Evolutionary conservation across 805 yeast genomes (phyloP).

Genomic region (Komagataella pastoris): DNA sequence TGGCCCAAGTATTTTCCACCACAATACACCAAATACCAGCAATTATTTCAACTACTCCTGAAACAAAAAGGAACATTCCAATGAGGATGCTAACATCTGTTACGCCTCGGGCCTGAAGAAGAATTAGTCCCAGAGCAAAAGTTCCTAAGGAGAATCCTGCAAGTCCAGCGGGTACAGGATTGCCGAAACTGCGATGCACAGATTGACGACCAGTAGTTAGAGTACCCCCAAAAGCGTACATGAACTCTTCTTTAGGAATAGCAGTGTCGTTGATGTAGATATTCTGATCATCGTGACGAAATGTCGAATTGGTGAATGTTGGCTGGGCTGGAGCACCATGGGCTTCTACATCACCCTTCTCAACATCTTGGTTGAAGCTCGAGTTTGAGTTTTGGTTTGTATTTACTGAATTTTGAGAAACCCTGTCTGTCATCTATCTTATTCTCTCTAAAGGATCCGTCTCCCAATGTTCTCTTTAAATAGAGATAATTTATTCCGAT

Average conservation of each 20-base stretch:
- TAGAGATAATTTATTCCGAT: neutral
- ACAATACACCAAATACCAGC: slow-evolving; percentile 39
- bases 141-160: slow-evolving; percentile 33
- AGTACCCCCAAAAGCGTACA: slow-evolving; percentile 52
- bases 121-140: slow-evolving; percentile 31
- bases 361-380: neutral
- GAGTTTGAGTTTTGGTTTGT: neutral
- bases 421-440: neutral
- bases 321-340: neutral
- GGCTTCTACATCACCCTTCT: neutral
- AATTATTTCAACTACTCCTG: slow-evolving; percentile 34
- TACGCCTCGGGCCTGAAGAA: slow-evolving; percentile 32
- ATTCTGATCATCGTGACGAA: slow-evolving; percentile 27
- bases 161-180: slow-evolving; percentile 43
- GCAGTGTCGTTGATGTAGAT: slow-evolving; percentile 26
- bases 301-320: slow-evolving; percentile 4
- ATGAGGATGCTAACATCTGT: slow-evolving; percentile 26
- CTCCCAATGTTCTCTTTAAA: neutral
- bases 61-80: slow-evolving; percentile 32
- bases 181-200: slow-evolving; percentile 20
- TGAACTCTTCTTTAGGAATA: slow-evolving; percentile 40
- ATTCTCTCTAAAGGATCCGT: too few relatives aligned
- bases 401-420: neutral
- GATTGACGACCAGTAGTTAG: slow-evolving; percentile 25
- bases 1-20: slow-evolving; percentile 42